Conservation (phyloP, 768 basidiomycete species). For the Dentipellis sp. region DNA sequence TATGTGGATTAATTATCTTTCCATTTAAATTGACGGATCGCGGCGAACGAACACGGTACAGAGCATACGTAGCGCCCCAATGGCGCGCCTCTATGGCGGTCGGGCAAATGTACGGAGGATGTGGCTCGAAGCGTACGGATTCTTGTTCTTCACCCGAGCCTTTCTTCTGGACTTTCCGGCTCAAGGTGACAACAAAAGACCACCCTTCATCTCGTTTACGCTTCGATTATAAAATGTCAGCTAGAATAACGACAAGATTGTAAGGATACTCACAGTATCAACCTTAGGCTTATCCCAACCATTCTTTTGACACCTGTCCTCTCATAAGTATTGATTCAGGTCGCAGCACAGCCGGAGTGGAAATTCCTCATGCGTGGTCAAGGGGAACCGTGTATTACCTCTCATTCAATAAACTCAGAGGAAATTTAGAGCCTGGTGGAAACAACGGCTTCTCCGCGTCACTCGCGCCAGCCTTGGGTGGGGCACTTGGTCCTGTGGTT, state of each 20-base stretch:
- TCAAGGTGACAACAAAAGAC: constrained; percentile 63
- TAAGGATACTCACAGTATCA: constrained; percentile 47
- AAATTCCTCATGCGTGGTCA: neutral
- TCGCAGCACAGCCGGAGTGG: neutral
- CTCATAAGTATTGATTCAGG: constrained; percentile 1
- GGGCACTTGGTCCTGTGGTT: constrained; percentile 3
- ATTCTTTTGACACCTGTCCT: constrained; percentile 69
- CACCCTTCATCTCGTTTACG: constrained; percentile 39
- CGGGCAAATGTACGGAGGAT: constrained; percentile 56
- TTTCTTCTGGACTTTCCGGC: constrained; percentile 58
- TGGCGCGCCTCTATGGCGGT: constrained; percentile 81
- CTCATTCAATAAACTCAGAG: constrained; percentile 71
- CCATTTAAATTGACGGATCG: neutral
- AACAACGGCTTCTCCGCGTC: constrained; percentile 48
- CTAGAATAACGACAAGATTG: neutral
- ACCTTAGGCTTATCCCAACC: constrained; percentile 82
- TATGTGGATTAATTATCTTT: constrained; percentile 6
- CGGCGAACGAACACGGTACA: constrained; percentile 66
- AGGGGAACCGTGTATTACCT: constrained; percentile 30
- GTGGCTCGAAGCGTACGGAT: constrained; percentile 61
- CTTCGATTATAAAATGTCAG: constrained; percentile 22
- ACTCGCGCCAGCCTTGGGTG: constrained; percentile 15
- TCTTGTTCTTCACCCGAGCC: constrained; percentile 42
- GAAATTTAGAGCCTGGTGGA: constrained; percentile 79
- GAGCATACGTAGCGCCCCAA: constrained; percentile 82